Conservation (phyloP, 768 basidiomycete genomes). For the Kockovaella imperatae region DNA sequence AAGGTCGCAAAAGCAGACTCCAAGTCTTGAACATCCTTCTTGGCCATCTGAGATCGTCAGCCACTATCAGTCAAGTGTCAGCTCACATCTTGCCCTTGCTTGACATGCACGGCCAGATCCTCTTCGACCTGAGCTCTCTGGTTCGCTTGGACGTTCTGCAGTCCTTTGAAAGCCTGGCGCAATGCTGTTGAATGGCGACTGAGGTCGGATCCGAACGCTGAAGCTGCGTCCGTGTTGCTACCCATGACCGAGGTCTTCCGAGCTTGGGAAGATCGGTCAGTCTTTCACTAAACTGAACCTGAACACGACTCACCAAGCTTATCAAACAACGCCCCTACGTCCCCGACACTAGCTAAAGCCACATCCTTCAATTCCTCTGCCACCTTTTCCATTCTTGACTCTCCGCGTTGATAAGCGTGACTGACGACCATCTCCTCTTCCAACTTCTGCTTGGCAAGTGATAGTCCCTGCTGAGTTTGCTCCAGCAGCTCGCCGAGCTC, state of each 20-base stretch:
- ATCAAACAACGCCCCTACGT: slow-evolving; percentile 64
- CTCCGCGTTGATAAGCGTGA: slow-evolving; percentile 68
- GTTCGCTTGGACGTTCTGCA: slow-evolving; percentile 55
- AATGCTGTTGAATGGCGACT: slow-evolving; percentile 53
- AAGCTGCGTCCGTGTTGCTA: slow-evolving; percentile 60
- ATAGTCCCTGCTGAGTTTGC: slow-evolving; percentile 55
- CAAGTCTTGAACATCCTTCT: slow-evolving; percentile 17
- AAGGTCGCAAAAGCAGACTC: slow-evolving; percentile 24
- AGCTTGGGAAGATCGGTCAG: slow-evolving; percentile 48
- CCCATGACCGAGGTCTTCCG: slow-evolving; percentile 61
- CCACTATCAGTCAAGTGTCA: not conserved
- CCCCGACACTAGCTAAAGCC: slow-evolving; percentile 60
- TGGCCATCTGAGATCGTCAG: slow-evolving; percentile 8
- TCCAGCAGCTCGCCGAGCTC: slow-evolving; percentile 54
- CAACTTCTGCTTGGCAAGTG: slow-evolving; percentile 54
- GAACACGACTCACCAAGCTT: slow-evolving; percentile 62
- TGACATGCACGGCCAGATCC: slow-evolving; percentile 55
- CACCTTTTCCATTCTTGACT: slow-evolving; percentile 61
- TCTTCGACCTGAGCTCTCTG: slow-evolving; percentile 53
- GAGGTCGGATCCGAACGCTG: slow-evolving; percentile 57
- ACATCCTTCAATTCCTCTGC: slow-evolving; percentile 62
- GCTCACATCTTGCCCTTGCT: slow-evolving; percentile 53
- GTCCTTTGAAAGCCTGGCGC: slow-evolving; percentile 55
- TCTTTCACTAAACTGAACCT: not conserved
- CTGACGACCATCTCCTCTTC: slow-evolving; percentile 74